Conservation (phyloP, 768 basidiomycete genomes). For the Rhodotorula taiwanensis region DNA sequence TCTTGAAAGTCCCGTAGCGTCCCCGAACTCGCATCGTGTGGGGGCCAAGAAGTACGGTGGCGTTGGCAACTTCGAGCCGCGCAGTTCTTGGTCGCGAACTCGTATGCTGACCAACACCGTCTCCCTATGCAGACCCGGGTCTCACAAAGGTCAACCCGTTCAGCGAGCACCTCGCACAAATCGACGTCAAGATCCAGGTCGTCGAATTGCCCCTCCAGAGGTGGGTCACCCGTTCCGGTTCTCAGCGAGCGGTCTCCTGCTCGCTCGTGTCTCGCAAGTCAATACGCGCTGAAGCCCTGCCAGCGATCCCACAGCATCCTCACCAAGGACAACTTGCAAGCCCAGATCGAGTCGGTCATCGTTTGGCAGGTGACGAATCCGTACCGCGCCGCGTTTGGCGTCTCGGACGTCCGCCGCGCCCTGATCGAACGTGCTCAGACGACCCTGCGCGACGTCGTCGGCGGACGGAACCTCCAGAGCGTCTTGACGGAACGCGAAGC, state of each 20-base stretch:
- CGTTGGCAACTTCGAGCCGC: no score
- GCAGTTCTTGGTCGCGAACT: no score
- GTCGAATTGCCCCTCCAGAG: conserved; percentile 71
- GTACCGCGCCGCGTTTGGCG: conserved; percentile 89
- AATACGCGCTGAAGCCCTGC: no score
- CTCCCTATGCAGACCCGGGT: conserved; percentile 42
- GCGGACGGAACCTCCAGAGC: conserved; percentile 86
- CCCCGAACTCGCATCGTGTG: no score
- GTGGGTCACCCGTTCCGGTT: conserved; percentile 49
- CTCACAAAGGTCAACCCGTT: conserved; percentile 85
- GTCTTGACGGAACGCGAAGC: conserved; percentile 96
- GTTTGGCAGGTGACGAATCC: conserved; percentile 60
- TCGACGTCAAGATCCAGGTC: conserved; percentile 96
- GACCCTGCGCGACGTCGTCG: conserved; percentile 93
- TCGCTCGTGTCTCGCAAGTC: not conserved
- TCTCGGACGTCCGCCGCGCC: conserved; percentile 78
- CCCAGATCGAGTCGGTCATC: conserved; percentile 36
- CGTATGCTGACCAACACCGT: no score
- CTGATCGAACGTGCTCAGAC: conserved; percentile 82
- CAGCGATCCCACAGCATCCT: no score
- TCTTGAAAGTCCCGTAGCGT: no score
- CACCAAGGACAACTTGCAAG: conserved; percentile 48
- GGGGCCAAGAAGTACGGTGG: no score
- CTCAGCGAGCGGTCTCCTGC: not conserved
- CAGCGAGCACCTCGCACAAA: conserved; percentile 74